A percentile compares a stretch with the other conserved stretches of the same genome.
These are phyloP conservation scores for Flagelloscypha sp. DNA, from an alignment of 768 basidiomycete genomes.

Conservation along the genomic window DNA sequence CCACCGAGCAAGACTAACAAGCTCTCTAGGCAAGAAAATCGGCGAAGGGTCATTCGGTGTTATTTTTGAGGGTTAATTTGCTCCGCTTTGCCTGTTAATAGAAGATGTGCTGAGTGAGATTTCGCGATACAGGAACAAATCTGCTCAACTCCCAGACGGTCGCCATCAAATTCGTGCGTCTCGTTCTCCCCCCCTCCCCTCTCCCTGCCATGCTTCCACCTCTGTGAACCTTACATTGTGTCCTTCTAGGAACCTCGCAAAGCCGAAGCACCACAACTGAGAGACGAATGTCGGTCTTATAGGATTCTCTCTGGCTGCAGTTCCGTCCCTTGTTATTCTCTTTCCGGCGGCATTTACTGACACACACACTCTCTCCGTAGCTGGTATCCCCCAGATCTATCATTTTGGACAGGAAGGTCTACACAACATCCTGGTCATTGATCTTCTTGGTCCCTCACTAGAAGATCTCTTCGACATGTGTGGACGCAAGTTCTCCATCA, in stretches of 20 bases:
- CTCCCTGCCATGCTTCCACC: conserved; percentile 8
- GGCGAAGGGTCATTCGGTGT: conserved; percentile 98
- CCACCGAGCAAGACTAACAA: no score
- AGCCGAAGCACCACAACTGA: conserved; percentile 94
- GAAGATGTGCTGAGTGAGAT: conserved; percentile 1
- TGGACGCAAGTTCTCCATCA: conserved; percentile 92
- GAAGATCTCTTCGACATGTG: conserved; percentile 99
- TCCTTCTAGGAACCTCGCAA: conserved; percentile 72
- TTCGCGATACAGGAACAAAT: conserved; percentile 67
- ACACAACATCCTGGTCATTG: conserved; percentile 98
- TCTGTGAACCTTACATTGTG: conserved; percentile 4
- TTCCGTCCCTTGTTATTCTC: conserved; percentile 35
- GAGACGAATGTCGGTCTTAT: conserved; percentile 98
- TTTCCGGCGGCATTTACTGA: conserved; percentile 9
- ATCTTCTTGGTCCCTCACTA: conserved; percentile 90
- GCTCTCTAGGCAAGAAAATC: conserved; percentile 99
- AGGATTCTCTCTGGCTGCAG: conserved; percentile 85
- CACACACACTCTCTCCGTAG: conserved; percentile 34
- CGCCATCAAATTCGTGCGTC: conserved; percentile 98
- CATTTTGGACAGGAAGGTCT: conserved; percentile 99
- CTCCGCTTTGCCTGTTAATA: conserved; percentile 5
- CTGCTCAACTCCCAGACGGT: conserved; percentile 97
- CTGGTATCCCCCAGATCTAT: conserved; percentile 97
- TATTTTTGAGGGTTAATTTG: conserved; percentile 71
- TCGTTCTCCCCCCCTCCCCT: conserved; percentile 7